These are phyloP conservation scores for Gossypium davidsonii DNA, from an alignment of 441 rosid genomes.

Conservation along the genomic window DNA sequence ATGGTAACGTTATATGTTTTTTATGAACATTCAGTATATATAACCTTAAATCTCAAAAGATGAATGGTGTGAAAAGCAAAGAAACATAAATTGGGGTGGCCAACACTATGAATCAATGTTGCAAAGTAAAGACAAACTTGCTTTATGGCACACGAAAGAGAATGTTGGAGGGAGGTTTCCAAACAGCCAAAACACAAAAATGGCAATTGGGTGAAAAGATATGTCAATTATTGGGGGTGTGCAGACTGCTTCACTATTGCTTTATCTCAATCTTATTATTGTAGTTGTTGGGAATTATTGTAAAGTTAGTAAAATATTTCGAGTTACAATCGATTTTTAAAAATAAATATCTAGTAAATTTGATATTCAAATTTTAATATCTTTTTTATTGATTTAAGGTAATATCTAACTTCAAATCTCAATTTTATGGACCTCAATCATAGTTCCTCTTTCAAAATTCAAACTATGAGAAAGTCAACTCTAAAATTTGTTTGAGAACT, in stretches of 20 bases:
- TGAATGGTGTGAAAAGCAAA: not conserved
- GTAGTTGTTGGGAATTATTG: not conserved
- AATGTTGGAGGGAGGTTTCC: not conserved
- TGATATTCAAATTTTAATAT: not conserved
- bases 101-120: not conserved
- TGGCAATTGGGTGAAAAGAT: not conserved
- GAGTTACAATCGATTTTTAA: too few species aligned
- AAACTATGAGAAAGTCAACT: too few species aligned
- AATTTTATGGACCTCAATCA: not conserved
- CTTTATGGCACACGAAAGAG: slow-evolving; percentile 1
- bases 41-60: not conserved
- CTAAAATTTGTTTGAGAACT: too few species aligned
- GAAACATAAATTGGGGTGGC: slow-evolving; percentile 1
- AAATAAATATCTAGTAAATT: too few species aligned
- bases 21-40: not conserved
- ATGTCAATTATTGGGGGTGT: not conserved
- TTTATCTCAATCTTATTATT: not conserved
- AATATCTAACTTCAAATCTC: too few species aligned
- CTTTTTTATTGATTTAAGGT: too few species aligned
- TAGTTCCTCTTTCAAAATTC: not conserved
- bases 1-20: not conserved
- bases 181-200: not conserved
- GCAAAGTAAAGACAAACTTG: slow-evolving; percentile 2
- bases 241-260: not conserved
- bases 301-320: too few species aligned